Base-by-base conservation (phyloP, 768 basidiomycete genomes). In the Leucogyrophana mollusca region DNA sequence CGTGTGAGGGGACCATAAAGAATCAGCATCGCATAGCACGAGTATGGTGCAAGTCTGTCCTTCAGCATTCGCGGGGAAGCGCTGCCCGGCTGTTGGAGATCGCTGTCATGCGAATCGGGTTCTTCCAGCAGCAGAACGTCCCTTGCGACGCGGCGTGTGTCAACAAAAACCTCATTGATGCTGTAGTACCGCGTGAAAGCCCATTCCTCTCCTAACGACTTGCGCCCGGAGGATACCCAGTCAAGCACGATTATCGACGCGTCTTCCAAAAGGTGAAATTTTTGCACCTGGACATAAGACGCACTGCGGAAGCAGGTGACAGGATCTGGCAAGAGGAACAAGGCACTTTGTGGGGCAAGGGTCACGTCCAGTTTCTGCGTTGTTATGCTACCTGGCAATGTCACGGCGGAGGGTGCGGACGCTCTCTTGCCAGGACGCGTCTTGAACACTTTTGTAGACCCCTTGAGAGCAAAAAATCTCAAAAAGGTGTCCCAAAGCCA, bases 381-480 rank as follows among this genome's bases (percentile, higher is more conserved):
- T 5, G 90, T 94, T 40, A 65, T 52, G 9, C n/a, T n/a, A n/a
- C 50, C 38, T 40, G 48, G 32, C 3, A 35, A 33, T 35, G 42
- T 32, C 13, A 20, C 30, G n/a, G 17, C 9, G 25, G 34, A 14
- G 24, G 16, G 65, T 36, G 73, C 70, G 21, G 85, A 79, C 22
- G 75, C 71, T 30, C 83, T 74, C 48, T 74, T 72, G n/a, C 80
- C 82, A 7, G 73, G 65, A 18, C 93, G 81, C 16, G 74, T 71
- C 66, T 93, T 94, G 74, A 95, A 98, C 16, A 98, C 87, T 64
- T 98, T 98, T 9, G 94, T 98, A 4, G 87, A 90, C 24, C 92
- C 90, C 92, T 94, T 30, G 27, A 30, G 7, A 13, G 55, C 25
- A 18, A 21, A 40, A n/a, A 11, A 23, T 44, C 43, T 45, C 16